These are phyloP conservation scores for Russula sp. DNA, from an alignment of 768 basidiomycete species.

Conservation along the genomic window DNA sequence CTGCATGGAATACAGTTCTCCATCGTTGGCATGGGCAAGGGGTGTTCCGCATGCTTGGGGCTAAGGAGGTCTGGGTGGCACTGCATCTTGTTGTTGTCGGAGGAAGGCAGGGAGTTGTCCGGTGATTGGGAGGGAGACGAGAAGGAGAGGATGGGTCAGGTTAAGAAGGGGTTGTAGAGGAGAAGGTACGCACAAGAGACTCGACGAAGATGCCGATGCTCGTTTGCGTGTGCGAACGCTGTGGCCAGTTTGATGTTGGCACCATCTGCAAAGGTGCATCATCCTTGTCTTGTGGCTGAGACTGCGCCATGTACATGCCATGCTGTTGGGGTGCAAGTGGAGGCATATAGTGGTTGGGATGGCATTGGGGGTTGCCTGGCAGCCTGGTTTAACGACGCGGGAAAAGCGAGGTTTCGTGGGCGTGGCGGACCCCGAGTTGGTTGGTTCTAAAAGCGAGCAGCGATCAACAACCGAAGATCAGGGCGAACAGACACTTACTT, in stretches of 20 bases:
- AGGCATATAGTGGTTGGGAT: neutral
- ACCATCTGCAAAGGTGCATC: conserved; percentile 4
- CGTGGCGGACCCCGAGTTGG: conserved; percentile 6
- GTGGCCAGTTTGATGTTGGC: conserved; percentile 3
- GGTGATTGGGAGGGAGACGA: conserved; percentile 21
- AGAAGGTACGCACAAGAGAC: conserved; percentile 12
- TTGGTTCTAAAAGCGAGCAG: neutral
- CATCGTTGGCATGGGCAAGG: conserved; percentile 2
- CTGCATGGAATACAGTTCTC: neutral
- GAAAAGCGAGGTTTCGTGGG: conserved; percentile 12
- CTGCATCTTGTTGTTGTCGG: conserved; percentile 8
- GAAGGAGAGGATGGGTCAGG: neutral
- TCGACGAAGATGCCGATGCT: conserved; percentile 21
- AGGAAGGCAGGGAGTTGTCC: conserved; percentile 19
- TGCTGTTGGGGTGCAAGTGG: neutral
- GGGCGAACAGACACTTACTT: neutral
- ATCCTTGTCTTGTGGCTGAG: neutral
- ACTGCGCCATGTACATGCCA: neutral
- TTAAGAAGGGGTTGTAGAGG: neutral
- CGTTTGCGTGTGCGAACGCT: conserved; percentile 19
- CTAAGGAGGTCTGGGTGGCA: conserved; percentile 26
- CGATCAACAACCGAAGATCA: neutral
- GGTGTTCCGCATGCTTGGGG: conserved; percentile 24
- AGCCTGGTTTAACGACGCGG: conserved; percentile 13
- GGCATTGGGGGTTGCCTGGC: conserved; percentile 3